Base-by-base conservation (phyloP, 2,329 filamentous ascomycete species). In the Aureobasidium sp. region DNA sequence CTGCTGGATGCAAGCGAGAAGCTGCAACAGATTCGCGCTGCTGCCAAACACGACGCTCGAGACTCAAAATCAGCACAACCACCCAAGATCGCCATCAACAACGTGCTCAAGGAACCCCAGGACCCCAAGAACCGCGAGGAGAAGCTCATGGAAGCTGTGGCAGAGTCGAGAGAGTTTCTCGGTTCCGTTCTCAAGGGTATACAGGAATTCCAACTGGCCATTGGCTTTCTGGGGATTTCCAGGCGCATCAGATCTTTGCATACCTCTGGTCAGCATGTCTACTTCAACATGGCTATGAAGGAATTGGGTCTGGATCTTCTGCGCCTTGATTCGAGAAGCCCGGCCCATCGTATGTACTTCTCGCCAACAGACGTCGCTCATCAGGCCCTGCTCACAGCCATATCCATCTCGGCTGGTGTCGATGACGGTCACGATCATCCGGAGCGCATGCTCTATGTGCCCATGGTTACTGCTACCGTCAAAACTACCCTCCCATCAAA, bases 261-360 rank as follows among this genome's bases (percentile, higher is more conserved):
- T 64, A 80, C 86, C 3, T 80, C 81, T 3, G 84, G 86, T 29
- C 79, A 81, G n/a, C 86, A 90, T 3, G 81, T 96, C 8, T 84
- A 88, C 62, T 79, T 96, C 63, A 96, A 93, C 69, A 82, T 92
- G 46, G 91, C 93, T 7, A 95, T 96, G 83, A 97, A 99, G 72
- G 95, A 99, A 71, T 85, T 99, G 43, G 93, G 93, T 62, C 83
- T 99, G 70, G 94, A 99, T 70, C 78, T 99, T 42, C 87, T 97
- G 70, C 86, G 93, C 23, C 81, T 99, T 59, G 93, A 99, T 71
- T 87, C 90, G 43, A 93, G 90, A 68, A 96, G 92, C 17, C 91
- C 94, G 0, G 91, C 93, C 0, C 94, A 99, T 78, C 86, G 94
- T 64, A 99, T 97, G 94, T 97, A 99, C 74, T 99, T 99, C 70